Evolutionary conservation across 2,329 filamentous ascomycete genomes (phyloP).

Genomic region (Colletotrichum abscissum): DNA sequence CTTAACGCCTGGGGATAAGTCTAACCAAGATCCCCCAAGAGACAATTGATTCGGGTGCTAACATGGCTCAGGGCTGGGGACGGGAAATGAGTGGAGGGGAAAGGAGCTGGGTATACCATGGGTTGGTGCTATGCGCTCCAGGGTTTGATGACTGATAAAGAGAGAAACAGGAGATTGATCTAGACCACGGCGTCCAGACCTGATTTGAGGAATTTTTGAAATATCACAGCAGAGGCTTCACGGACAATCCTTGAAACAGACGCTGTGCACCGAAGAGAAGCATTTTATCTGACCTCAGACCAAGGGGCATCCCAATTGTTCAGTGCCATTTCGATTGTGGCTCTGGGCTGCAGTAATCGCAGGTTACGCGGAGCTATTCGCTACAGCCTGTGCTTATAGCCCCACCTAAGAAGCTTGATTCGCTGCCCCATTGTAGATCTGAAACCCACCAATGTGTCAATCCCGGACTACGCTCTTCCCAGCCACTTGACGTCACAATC

Average conservation of each 20-base stretch:
- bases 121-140: neutral
- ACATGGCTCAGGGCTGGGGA: conserved; percentile 33
- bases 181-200: conserved; percentile 10
- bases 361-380: neutral
- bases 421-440: conserved; percentile 16
- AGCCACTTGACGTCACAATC: conserved; percentile 29
- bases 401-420: conserved; percentile 29
- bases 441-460: conserved; percentile 24
- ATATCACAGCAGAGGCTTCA: neutral
- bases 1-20: conserved; percentile 62
- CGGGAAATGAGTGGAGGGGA: neutral
- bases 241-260: conserved; percentile 22
- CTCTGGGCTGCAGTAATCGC: neutral
- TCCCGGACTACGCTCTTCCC: conserved; percentile 19
- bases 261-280: neutral
- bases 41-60: conserved; percentile 36
- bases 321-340: neutral
- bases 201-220: neutral
- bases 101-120: neutral
- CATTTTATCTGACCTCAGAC: neutral
- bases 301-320: conserved; percentile 10
- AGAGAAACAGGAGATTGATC: neutral
- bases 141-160: neutral
- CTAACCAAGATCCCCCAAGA: conserved; percentile 27
- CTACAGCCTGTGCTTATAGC: neutral